phyloP scores from a whole-genome alignment of 1,284 basidiomycete species.

The Leccinum fuscescens region DNA sequence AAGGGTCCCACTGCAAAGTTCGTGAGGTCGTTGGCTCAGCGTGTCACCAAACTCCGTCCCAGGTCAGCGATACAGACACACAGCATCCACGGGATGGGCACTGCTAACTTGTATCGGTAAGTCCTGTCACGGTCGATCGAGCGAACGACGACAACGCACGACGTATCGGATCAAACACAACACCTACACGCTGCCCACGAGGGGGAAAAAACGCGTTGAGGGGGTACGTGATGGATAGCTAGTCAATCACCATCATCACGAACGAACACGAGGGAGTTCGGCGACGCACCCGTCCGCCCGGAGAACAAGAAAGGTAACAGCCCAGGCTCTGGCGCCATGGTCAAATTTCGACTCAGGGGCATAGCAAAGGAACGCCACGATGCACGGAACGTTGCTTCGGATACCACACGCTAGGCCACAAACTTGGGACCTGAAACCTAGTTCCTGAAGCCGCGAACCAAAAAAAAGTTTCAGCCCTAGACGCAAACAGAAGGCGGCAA shows the following conservation, averaged over 20 bases:
- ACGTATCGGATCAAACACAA: neutral
- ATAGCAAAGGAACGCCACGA: constrained; percentile 9
- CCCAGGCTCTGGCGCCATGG: neutral
- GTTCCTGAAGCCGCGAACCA: neutral
- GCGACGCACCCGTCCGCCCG: constrained; percentile 3
- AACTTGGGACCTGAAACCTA: neutral
- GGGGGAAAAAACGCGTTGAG: neutral
- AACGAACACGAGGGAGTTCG: constrained; percentile 12
- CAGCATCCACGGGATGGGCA: neutral
- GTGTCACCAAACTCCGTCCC: constrained; percentile 5
- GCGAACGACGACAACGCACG: neutral
- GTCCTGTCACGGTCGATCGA: neutral
- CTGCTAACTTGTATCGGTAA: neutral
- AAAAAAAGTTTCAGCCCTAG: neutral
- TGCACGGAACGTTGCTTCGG: constrained; percentile 3
- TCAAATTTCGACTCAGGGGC: neutral
- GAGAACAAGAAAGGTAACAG: neutral
- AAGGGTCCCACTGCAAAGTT: neutral
- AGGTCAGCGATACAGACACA: neutral
- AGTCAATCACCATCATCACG: neutral
- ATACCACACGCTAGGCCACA: neutral
- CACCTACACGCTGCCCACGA: neutral
- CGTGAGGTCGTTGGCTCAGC: neutral
- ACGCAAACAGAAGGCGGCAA: neutral
- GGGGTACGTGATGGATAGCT: neutral